phyloP scores from a whole-genome alignment of 345 rosid species.

The Eucalyptus curtisii region DNA sequence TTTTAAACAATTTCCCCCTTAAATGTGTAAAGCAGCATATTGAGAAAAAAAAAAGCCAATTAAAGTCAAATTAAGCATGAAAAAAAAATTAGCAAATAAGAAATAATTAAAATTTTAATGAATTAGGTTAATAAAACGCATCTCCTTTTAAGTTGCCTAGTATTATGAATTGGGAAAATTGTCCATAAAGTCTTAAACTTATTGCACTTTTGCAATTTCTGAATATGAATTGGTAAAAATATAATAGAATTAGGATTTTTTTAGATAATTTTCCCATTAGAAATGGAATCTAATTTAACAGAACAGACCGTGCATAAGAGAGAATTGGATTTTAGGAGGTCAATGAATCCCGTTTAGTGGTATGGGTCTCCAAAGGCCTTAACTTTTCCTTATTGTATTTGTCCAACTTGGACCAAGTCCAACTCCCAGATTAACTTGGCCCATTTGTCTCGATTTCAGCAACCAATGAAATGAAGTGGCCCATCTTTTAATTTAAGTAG shows the following conservation, averaged over 20 bases:
- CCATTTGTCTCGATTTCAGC: background rate
- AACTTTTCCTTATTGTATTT: background rate
- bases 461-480: background rate
- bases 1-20: too few relatives aligned
- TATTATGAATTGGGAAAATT: too few relatives aligned
- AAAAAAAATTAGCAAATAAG: background rate
- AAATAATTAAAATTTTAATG: too few relatives aligned
- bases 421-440: background rate
- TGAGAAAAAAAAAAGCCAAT: background rate
- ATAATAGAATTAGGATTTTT: too few relatives aligned
- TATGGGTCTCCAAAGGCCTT: background rate
- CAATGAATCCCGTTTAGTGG: background rate
- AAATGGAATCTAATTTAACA: too few relatives aligned
- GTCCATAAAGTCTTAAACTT: accelerated
- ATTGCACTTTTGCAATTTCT: accelerated
- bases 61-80: too few relatives aligned
- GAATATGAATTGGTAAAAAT: too few relatives aligned
- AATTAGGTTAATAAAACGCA: background rate
- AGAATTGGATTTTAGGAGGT: background rate
- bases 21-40: background rate
- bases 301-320: background rate
- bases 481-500: background rate
- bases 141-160: too few relatives aligned
- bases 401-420: background rate
- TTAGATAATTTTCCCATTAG: too few relatives aligned